Evolutionary conservation across 805 yeast genomes (phyloP), one percentile per base, ranked within the genome.

Genomic region (Yarrowia divulgata): DNA sequence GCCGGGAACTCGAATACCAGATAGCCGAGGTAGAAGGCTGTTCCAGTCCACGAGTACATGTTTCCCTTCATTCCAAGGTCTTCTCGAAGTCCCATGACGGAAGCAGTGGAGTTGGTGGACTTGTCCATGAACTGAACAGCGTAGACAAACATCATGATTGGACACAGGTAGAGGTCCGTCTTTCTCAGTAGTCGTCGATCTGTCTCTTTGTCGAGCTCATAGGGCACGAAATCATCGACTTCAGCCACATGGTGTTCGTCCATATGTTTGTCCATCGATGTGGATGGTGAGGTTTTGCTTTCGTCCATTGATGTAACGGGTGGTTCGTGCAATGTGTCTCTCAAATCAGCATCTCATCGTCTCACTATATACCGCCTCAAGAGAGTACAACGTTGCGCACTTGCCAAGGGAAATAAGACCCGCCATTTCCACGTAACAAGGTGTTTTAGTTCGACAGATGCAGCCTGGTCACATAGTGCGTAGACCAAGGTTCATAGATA

Each of bases 61-160:
- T 52, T n/a, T 35, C 58, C 58, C 43, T 52, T 52, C 58, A 52
- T 52, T 1, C 12, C 18, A 6, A 52, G 32, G 10, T 35, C 58
- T 6, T 52, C 43, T 18, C 43, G 14, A 2, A 52, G 58, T 2
- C 58, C 58, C 58, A 52, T 52, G 18, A 52, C 43, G 0, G 58
- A 52, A 8, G 43, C 58, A 35, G 58, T 37, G 29, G 58, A 35
- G 42, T 35, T 52, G 16, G 58, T 37, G 0, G 58, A 35, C 58
- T 52, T 52, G 43, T 52, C 58, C 58, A 52, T 52, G 58, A 52
- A 52, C 43, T 52, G 58, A 8, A 52, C 58, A 1, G 43, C 43
- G 32, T 52, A 52, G 43, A 52, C 58, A 18, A 52, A 52, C 58
- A 52, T 52, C 58, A 52, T 52, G n/a, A 52, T 32, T 18, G 58